Base-by-base conservation (phyloP, 192 early-diverging fungal genomes). In the Podila minutissima region DNA sequence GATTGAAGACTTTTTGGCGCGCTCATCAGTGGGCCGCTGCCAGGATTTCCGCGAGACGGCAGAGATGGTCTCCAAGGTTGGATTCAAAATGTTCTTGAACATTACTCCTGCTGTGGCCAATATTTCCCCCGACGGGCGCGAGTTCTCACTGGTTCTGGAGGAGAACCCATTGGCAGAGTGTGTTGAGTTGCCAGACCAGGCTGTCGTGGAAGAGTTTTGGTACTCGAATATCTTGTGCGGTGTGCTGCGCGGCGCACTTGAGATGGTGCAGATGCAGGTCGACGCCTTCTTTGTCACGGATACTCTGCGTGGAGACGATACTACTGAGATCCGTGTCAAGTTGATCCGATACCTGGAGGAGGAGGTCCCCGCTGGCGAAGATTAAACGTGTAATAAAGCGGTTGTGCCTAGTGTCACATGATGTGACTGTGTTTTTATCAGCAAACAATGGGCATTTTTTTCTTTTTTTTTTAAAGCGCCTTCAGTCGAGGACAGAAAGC, bases 121-220 rank as follows among this genome's bases (percentile, higher is more conserved):
- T 67, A 94, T 93, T 90, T 93, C 95, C 9, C 50, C 89, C 8
- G 96, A 99, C 82, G 82, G 74, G 10, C 92, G 93, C 67, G 97
- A 98, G 78, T 98, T 97, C 69, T 98, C 96, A n/a, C 82, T 99
- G 9, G 82, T 97, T 2, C 71, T 99, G 32, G 97, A 99, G 31
- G 97, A 98, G 41, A 99, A 99, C 72, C 98, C 98, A 10, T 84
- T 99, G 58, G 91, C 96, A 62, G 98, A 99, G 71, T 99, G 96
- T 89, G 97, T 98, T 33, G 98, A 99, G 78, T 87, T 99, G 61
- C 98, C 98, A 13, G 92, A 93, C 71, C 69, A 74, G 35, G 71
- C 69, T 5, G 86, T 90, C 3, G 69, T 89, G 20, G 85, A 91
- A 66, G 95, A 93, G 24, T 84, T 99, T 67, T 98, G 96, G 97